Evolutionary conservation across 495 filamentous ascomycete species (phyloP), one percentile per base, ranked within the genome.

Genomic region (Podospora sp.): DNA sequence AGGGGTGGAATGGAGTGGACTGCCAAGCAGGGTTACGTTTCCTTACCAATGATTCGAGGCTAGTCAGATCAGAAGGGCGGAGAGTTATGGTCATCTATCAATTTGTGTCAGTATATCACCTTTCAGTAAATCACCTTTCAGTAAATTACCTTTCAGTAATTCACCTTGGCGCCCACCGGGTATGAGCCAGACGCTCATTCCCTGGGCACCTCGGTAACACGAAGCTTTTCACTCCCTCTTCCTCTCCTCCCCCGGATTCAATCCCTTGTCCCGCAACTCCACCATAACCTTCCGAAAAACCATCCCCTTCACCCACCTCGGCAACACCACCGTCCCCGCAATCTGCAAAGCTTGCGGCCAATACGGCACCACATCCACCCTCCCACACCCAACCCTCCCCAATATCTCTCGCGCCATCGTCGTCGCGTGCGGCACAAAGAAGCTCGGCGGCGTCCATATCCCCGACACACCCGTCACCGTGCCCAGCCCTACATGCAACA

Each of bases 321-420:
- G 61, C 24, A 63, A 12, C 22, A 53, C 24, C 24, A 18, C 24
- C 4, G 25, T 29, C 40, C 25, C 9, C 12, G 21, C 24, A 8
- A 20, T 25, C 79, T 69, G 57, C 50, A 78, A 24, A 20, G 73
- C 70, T 14, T 77, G 75, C 35, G 72, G 66, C 70, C 70, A 75
- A 26, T 75, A 71, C 27, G 75, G 72, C 14, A 73, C 69, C 24
- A 75, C 67, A 25, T 62, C 58, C 11, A 57, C 27, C 46, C 62
- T 36, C 16, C 69, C 71, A 65, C 73, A 76, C 6, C 77, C 77
- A 49, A 74, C 75, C 7, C 72, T 67, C 5, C 63, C 64, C 21
- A 80, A 66, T 0, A 73, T 62, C 7, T 71, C 72, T 40, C 52
- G 57, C 1, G 76, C 76, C n/a, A 75, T 51, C 0, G 61, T 71